Evolutionary conservation across 140 eudicot genomes (phyloP), one percentile per base, ranked within the genome.

Genomic region (Stevia rebaudiana): DNA sequence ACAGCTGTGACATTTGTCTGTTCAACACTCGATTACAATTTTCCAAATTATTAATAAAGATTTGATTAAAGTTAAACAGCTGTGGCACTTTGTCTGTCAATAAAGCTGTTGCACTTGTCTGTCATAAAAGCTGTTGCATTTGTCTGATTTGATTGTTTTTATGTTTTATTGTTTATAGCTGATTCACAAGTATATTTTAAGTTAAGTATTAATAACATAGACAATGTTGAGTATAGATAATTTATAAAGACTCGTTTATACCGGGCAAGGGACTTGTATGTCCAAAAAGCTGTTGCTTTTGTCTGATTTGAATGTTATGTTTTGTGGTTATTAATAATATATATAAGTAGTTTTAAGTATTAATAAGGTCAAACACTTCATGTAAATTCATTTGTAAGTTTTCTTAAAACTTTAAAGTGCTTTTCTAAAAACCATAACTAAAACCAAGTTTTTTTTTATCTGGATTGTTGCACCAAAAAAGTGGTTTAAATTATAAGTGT

Each of bases 101-200:
- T 16, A 21, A 28, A 49, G 56, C 56, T 49, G 56, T 49, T 18
- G 30, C n/a, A 49, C 8, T 36, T 7, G 41, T 36, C 41, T 36
- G 11, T 36, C 7, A 6, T 6, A 36, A 36, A 6, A 36, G 41
- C 41, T 36, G 41, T 36, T 36, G 41, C 41, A 7, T 46, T 46
- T 49, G 56, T 49, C 56, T 49, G 28, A 49, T 49, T 19, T 19
- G n/a, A 49, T 49, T 49, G 28, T 49, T 49, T 12, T 49, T 49
- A 19, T 21, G n/a, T 9, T 19, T 11, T 49, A 23, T 49, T 18
- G n/a, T 3, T 54, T 35, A 35, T 35, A 35, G 9, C 7, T 8
- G 8, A 36, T 36, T 36, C 7, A 8, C 8, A 4, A 8, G 41
- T 36, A 36, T 36, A 6, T 36, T 36, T 36, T 5, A 36, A 6